Evolutionary conservation across 805 yeast species (phyloP).

Genomic region (Saturnispora sekii): DNA sequence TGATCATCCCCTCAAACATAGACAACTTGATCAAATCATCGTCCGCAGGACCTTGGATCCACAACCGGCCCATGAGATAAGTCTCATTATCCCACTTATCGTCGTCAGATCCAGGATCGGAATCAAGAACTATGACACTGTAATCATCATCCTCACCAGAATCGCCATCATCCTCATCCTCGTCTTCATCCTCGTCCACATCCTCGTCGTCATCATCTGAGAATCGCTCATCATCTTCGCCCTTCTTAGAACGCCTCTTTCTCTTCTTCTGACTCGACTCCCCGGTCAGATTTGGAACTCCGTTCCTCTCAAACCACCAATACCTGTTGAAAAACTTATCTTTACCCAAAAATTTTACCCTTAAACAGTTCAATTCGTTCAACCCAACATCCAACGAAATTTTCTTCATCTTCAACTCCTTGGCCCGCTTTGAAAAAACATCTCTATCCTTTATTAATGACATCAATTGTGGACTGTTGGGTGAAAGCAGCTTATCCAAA

Average conservation of each 20-base stretch:
- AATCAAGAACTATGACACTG: constrained; percentile 14
- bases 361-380: constrained; percentile 63
- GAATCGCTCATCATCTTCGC: constrained; percentile 29
- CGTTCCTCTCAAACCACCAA: constrained; percentile 93
- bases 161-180: constrained; percentile 15
- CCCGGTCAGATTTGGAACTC: constrained; percentile 43
- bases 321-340: constrained; percentile 81
- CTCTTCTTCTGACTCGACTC: constrained; percentile 11
- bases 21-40: constrained; percentile 35
- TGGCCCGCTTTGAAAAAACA: constrained; percentile 31
- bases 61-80: constrained; percentile 72
- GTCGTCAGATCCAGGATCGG: constrained; percentile 19
- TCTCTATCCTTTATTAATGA: constrained; percentile 37
- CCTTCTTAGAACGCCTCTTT: constrained; percentile 28
- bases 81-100: constrained; percentile 42
- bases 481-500: constrained; percentile 31
- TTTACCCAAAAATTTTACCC: constrained; percentile 67
- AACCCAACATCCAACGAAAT: constrained; percentile 50
- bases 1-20: constrained; percentile 34
- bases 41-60: constrained; percentile 83
- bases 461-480: constrained; percentile 34
- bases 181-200: constrained; percentile 26
- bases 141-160: constrained; percentile 28
- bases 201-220: constrained; percentile 25
- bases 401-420: constrained; percentile 39